phyloP scores from a whole-genome alignment of 164 flowering plant species.

The Santalum album region DNA sequence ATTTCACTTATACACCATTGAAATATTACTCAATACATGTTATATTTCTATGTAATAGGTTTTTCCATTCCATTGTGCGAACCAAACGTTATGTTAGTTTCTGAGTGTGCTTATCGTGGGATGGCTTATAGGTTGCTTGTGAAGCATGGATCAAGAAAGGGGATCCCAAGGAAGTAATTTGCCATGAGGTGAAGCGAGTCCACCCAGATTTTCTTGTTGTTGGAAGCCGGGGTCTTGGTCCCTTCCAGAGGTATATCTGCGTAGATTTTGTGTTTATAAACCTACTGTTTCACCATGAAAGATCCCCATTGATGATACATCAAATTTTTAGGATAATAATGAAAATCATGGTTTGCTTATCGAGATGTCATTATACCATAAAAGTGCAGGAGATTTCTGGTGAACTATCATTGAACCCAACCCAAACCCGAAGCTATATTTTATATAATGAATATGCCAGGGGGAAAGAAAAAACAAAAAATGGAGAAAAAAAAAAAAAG shows the following conservation, averaged over 20 bases:
- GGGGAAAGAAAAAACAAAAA: too few species aligned
- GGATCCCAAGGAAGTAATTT: conserved; percentile 80
- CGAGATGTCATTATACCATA: not conserved
- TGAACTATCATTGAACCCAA: too few species aligned
- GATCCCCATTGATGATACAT: not conserved
- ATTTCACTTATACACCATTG: too few species aligned
- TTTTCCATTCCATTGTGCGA: too few species aligned
- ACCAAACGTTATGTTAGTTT: too few species aligned
- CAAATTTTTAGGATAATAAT: not conserved
- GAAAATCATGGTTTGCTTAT: not conserved
- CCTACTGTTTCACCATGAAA: not conserved
- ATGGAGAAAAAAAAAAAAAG: too few species aligned
- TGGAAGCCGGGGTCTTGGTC: conserved; percentile 94
- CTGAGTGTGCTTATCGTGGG: not conserved
- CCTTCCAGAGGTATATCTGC: conserved; percentile 69
- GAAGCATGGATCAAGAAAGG: conserved; percentile 92
- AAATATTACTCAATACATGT: too few species aligned
- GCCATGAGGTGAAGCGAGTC: conserved; percentile 68
- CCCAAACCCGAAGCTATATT: too few species aligned
- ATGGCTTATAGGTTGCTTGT: conserved; percentile 50
- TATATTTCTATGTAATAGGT: too few species aligned
- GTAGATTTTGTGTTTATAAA: not conserved
- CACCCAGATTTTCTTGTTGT: conserved; percentile 79
- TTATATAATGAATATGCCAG: too few species aligned
- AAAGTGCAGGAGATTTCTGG: not conserved